Evolutionary conservation across 768 basidiomycete species (phyloP).

Genomic region (Calocybe indica): DNA sequence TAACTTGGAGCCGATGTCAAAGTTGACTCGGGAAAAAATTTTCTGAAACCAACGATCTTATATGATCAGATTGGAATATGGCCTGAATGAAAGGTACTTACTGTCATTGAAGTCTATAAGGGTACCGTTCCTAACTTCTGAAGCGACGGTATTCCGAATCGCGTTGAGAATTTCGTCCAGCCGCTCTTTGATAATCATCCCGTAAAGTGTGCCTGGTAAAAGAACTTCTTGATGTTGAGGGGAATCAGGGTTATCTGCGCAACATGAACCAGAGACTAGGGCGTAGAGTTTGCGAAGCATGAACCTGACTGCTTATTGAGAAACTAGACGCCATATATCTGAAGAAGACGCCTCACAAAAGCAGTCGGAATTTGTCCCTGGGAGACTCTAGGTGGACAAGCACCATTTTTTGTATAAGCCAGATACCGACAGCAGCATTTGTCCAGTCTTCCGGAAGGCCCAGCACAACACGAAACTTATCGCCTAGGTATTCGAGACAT

Average conservation of each 20-base stretch:
- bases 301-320: conserved; percentile 47
- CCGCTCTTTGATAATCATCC: conserved; percentile 97
- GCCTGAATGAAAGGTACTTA: conserved; percentile 27
- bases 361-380: conserved; percentile 91
- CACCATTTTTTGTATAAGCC: conserved; percentile 79
- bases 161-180: conserved; percentile 83
- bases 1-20: conserved; percentile 86
- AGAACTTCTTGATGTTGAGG: conserved; percentile 98
- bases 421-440: conserved; percentile 73
- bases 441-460: conserved; percentile 92
- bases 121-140: conserved; percentile 73
- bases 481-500: conserved; percentile 91
- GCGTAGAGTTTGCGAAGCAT: conserved; percentile 96
- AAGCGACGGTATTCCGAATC: conserved; percentile 60
- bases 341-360: conserved; percentile 58
- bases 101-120: conserved; percentile 87
- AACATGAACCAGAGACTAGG: conserved; percentile 83
- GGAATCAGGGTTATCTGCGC: conserved; percentile 96
- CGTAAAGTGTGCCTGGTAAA: conserved; percentile 86
- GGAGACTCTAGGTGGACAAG: conserved; percentile 85
- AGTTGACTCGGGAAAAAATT: conserved; percentile 71
- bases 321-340: conserved; percentile 2
- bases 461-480: conserved; percentile 92
- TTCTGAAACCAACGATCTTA: conserved; percentile 79
- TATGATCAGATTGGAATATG: background rate